Percentiles rank a stretch among this genome's conserved stretches.
Conservation (phyloP, 129 eudicot genomes). For the Lactuca sativa region DNA sequence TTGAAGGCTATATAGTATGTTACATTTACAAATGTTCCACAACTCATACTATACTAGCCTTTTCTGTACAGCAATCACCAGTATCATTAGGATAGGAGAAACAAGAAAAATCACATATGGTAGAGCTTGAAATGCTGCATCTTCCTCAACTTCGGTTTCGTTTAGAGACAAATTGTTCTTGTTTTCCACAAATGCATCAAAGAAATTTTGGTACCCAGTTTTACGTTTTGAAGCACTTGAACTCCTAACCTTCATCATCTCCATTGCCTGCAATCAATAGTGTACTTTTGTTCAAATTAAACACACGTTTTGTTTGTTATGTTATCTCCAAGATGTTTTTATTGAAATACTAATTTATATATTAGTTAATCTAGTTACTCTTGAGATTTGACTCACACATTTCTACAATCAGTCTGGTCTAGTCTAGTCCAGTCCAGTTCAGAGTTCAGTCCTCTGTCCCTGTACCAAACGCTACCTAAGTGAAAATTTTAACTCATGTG, state of each 20-base stretch:
- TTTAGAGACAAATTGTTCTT: slow-evolving; percentile 38
- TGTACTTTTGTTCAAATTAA: neutral
- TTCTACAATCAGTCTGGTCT: too few species aligned
- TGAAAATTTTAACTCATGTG: neutral
- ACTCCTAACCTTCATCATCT: slow-evolving; percentile 67
- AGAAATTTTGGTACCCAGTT: slow-evolving; percentile 70
- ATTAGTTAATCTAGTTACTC: neutral
- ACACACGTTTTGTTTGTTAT: slow-evolving; percentile 5
- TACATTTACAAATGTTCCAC: slow-evolving; percentile 3
- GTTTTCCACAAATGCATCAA: slow-evolving; percentile 73
- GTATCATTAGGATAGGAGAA: slow-evolving; percentile 61
- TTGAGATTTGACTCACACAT: too few species aligned
- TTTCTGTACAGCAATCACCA: slow-evolving; percentile 59
- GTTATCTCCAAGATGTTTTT: slow-evolving; percentile 10
- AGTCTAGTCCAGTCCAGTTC: too few species aligned
- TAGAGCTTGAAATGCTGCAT: slow-evolving; percentile 49
- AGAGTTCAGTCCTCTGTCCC: too few species aligned
- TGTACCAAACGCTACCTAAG: too few species aligned
- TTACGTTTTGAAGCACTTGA: slow-evolving; percentile 32
- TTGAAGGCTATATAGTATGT: slow-evolving; percentile 4
- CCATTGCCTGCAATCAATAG: slow-evolving; percentile 78
- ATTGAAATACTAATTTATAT: slow-evolving; percentile 3
- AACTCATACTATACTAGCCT: slow-evolving; percentile 35
- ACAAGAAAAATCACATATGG: slow-evolving; percentile 67
- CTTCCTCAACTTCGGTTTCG: slow-evolving; percentile 48